Percentiles rank a stretch among this genome's conserved stretches.
Conservation (phyloP, 2,329 filamentous ascomycete species). For the Colletotrichum tanaceti region DNA sequence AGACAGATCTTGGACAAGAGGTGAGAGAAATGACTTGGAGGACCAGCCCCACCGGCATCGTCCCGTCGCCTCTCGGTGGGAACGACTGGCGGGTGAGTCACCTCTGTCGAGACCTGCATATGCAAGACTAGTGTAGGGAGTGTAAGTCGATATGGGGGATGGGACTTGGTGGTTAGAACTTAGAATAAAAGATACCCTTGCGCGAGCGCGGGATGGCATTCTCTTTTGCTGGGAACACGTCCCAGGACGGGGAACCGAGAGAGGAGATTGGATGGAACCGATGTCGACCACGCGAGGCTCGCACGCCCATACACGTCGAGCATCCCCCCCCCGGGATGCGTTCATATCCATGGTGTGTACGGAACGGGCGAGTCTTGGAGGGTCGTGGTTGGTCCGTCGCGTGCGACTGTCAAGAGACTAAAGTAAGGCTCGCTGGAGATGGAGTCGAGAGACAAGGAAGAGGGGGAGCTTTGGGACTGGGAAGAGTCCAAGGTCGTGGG, state of each 20-base stretch:
- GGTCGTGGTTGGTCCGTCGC: conserved; percentile 24
- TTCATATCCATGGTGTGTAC: conserved; percentile 8
- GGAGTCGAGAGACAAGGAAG: neutral
- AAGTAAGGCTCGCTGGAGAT: neutral
- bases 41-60: conserved; percentile 32
- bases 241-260: neutral
- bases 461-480: neutral
- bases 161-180: too few relatives aligned
- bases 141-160: conserved; percentile 7
- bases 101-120: conserved; percentile 41
- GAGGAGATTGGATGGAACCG: conserved; percentile 14
- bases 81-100: conserved; percentile 47
- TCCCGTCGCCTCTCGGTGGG: conserved; percentile 35
- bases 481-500: conserved; percentile 8
- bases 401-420: conserved; percentile 10
- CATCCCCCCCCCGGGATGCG: neutral
- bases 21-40: neutral
- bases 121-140: conserved; percentile 30
- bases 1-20: neutral
- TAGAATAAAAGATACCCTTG: neutral
- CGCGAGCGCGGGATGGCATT: conserved; percentile 6
- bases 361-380: conserved; percentile 22
- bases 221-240: neutral
- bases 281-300: conserved; percentile 12
- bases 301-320: conserved; percentile 7